A percentile compares a stretch with the other conserved stretches of the same genome.
Evolutionary conservation across 345 rosid species (phyloP).

Genomic region (Kernera saxatilis): DNA sequence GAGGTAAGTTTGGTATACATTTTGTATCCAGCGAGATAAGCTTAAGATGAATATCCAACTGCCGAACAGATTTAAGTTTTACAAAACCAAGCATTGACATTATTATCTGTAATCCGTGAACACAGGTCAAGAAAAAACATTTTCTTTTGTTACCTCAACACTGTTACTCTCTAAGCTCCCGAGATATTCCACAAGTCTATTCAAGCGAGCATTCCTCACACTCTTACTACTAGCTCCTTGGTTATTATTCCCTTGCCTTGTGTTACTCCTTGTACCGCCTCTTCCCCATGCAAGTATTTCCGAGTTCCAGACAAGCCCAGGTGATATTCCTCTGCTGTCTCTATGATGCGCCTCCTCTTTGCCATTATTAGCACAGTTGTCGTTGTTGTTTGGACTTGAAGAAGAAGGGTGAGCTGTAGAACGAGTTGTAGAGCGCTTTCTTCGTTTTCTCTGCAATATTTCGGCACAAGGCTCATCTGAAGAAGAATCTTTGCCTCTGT

Average conservation of each 20-base stretch:
- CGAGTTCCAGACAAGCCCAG: conserved; percentile 63
- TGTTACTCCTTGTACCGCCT: conserved; percentile 84
- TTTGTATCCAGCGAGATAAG: conserved; percentile 60
- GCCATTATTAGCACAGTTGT: conserved; percentile 46
- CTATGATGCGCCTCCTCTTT: conserved; percentile 38
- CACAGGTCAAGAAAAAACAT: background rate
- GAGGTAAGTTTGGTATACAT: conserved; percentile 51
- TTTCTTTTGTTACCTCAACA: conserved; percentile 50
- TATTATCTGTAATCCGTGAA: background rate
- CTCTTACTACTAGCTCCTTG: conserved; percentile 47
- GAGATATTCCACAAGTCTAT: conserved; percentile 67
- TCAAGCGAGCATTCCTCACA: conserved; percentile 57
- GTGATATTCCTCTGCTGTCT: conserved; percentile 62
- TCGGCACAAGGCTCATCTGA: conserved; percentile 66
- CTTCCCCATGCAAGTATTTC: conserved; percentile 91
- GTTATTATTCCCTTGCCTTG: conserved; percentile 62
- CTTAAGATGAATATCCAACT: conserved; percentile 65
- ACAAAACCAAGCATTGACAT: background rate
- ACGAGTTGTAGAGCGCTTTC: conserved; percentile 39
- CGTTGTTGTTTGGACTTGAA: conserved; percentile 50
- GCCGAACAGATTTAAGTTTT: conserved; percentile 25
- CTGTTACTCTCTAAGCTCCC: conserved; percentile 50
- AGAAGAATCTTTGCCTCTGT: conserved; percentile 64
- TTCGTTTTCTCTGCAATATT: conserved; percentile 48
- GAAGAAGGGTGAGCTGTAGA: conserved; percentile 47